These are phyloP conservation scores for Bombardia bombarda DNA, from an alignment of 495 filamentous ascomycete species.

Conservation along the genomic window DNA sequence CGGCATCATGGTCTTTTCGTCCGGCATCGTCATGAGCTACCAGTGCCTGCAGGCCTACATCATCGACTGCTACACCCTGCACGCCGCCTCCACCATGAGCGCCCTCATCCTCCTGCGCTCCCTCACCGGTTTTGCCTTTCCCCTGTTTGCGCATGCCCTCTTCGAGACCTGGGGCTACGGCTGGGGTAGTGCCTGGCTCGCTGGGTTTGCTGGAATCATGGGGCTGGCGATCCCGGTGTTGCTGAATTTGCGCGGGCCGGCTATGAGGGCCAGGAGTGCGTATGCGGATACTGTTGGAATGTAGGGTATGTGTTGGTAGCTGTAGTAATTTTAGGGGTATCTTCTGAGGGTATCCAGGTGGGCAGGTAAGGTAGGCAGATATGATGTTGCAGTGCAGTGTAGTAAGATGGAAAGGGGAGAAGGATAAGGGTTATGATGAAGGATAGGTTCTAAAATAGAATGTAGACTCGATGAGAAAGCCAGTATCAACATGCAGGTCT, in stretches of 20 bases:
- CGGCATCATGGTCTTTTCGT: not conserved
- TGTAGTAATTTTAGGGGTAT: too few relatives aligned
- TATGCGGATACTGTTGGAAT: too few relatives aligned
- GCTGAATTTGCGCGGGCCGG: not conserved
- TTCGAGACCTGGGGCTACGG: not conserved
- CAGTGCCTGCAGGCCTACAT: not conserved
- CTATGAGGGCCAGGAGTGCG: not conserved
- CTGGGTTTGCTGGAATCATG: not conserved
- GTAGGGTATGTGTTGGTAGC: too few relatives aligned
- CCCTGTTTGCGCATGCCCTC: not conserved
- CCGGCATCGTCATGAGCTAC: not conserved
- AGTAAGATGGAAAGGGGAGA: too few relatives aligned
- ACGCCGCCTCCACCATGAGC: not conserved
- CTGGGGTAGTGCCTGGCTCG: not conserved
- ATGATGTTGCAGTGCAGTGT: too few relatives aligned
- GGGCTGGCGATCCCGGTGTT: not conserved
- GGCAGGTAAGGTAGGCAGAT: too few relatives aligned
- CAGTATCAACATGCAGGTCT: too few relatives aligned
- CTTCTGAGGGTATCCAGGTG: too few relatives aligned
- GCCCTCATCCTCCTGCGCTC: not conserved
- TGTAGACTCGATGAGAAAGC: too few relatives aligned
- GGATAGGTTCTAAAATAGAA: too few relatives aligned
- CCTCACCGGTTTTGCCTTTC: not conserved
- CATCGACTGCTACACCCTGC: not conserved
- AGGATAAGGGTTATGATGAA: too few relatives aligned